Evolutionary conservation across 73 alveolate genomes (phyloP).

Genomic region (Symbiodinium natans): DNA sequence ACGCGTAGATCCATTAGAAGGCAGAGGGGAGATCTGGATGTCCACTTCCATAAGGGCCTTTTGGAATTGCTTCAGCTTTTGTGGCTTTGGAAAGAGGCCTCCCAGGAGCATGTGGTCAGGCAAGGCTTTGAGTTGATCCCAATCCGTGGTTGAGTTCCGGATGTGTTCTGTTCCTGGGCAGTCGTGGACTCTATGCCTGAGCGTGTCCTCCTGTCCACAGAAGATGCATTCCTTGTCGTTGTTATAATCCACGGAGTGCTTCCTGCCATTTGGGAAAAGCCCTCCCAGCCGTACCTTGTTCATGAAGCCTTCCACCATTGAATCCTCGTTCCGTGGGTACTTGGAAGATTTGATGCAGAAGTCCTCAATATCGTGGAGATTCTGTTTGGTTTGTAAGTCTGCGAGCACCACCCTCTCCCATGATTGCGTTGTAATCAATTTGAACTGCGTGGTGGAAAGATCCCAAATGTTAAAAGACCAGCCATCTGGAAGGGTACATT

Average conservation of each 20-base stretch:
- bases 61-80: not conserved
- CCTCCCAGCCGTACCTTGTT: not conserved
- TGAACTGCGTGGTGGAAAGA: not conserved
- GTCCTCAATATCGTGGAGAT: not conserved
- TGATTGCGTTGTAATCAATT: fast-evolving
- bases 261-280: not conserved
- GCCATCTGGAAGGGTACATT: not conserved
- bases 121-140: not conserved
- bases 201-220: not conserved
- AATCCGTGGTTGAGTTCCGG: not conserved
- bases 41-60: not conserved
- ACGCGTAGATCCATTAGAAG: not conserved
- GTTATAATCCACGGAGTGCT: not conserved
- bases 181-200: not conserved
- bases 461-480: not conserved
- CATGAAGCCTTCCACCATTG: not conserved
- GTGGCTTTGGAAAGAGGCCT: not conserved
- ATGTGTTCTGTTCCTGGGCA: not conserved
- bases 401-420: not conserved
- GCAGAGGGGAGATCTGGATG: not conserved
- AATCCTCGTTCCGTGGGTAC: not conserved
- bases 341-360: not conserved
- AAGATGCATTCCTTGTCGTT: not conserved
- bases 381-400: too few species aligned
- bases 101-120: not conserved